A percentile compares a stretch with the other conserved stretches of the same genome.
These are phyloP conservation scores for Xylaria acuta DNA, from an alignment of 495 filamentous ascomycete genomes.

Conservation along the genomic window DNA sequence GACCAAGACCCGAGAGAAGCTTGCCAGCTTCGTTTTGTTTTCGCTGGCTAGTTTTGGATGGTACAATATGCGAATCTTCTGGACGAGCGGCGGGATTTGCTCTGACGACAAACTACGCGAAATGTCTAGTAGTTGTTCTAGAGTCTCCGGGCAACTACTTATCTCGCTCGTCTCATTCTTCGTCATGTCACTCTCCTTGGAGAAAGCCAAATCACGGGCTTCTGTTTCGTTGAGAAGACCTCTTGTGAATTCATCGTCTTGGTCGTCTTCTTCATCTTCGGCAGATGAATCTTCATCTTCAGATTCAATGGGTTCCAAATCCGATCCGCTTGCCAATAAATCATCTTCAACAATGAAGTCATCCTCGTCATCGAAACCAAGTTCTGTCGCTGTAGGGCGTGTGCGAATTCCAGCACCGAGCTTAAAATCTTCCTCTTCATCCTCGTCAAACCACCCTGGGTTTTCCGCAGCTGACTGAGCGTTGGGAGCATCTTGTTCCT, in stretches of 20 bases:
- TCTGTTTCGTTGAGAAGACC: slow-evolving; percentile 64
- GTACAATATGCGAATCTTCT: slow-evolving; percentile 85
- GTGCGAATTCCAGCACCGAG: slow-evolving; percentile 61
- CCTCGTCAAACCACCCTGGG: slow-evolving; percentile 42
- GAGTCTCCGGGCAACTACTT: slow-evolving; percentile 70
- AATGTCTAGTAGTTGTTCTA: slow-evolving; percentile 72
- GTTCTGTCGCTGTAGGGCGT: slow-evolving; percentile 51
- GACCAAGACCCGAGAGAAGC: slow-evolving; percentile 76
- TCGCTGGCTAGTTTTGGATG: slow-evolving; percentile 83
- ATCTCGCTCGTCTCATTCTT: slow-evolving; percentile 12
- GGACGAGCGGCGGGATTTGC: slow-evolving; percentile 79
- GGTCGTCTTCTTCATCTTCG: slow-evolving; percentile 62
- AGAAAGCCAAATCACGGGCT: slow-evolving; percentile 52
- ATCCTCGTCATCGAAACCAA: slow-evolving; percentile 85
- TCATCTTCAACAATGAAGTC: slow-evolving; percentile 91
- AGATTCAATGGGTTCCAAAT: slow-evolving; percentile 64
- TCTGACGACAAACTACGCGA: slow-evolving; percentile 62
- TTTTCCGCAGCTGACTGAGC: slow-evolving; percentile 28
- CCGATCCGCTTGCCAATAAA: slow-evolving; percentile 72
- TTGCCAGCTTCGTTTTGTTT: slow-evolving; percentile 82
- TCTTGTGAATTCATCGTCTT: slow-evolving; percentile 73
- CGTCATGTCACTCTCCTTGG: slow-evolving; percentile 12
- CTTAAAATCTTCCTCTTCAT: slow-evolving; percentile 60
- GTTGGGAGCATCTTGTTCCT: slow-evolving; percentile 38
- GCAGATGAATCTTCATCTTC: slow-evolving; percentile 55